These are phyloP conservation scores for Chlamydomonas asymmetrica DNA, from an alignment of 139 green algal genomes.

Conservation along the genomic window DNA sequence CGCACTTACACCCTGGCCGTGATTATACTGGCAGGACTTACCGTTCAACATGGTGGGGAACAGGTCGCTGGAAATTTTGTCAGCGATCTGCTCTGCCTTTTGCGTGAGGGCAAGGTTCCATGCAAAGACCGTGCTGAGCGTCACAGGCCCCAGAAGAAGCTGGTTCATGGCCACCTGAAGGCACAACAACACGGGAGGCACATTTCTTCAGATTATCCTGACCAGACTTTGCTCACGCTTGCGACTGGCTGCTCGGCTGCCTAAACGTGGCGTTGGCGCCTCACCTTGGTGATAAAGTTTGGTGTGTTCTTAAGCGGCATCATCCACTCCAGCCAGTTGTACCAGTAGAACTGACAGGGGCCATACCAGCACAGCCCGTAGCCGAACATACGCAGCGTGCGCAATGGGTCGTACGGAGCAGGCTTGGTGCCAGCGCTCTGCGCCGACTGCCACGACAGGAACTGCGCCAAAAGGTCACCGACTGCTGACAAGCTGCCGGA, in stretches of 20 bases:
- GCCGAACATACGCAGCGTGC: conserved; percentile 71
- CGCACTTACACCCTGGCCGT: background rate
- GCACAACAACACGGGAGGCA: background rate
- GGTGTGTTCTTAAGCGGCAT: conserved; percentile 53
- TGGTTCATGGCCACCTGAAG: conserved; percentile 71
- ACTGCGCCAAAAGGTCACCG: conserved; percentile 74
- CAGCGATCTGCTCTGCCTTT: conserved; percentile 38
- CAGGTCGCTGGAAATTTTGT: conserved; percentile 72
- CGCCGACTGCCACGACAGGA: conserved; percentile 27
- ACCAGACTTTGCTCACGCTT: too few species aligned
- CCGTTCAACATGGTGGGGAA: conserved; percentile 73
- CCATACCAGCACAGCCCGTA: conserved; percentile 82
- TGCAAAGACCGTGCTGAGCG: conserved; percentile 66
- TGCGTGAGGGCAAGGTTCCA: conserved; percentile 71
- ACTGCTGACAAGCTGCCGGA: conserved; percentile 62
- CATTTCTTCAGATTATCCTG: background rate
- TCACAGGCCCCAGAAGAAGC: conserved; percentile 68
- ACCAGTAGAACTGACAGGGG: conserved; percentile 74
- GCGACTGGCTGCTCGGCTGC: too few species aligned
- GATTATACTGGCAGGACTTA: conserved; percentile 1
- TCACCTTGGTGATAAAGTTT: conserved; percentile 69
- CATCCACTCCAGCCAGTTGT: conserved; percentile 57
- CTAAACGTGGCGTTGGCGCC: too few species aligned
- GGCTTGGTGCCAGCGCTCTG: background rate
- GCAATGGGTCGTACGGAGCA: conserved; percentile 44